These are phyloP conservation scores for Oryza rufipogon DNA, from an alignment of 176 grass and related monocot genomes.

Conservation along the genomic window DNA sequence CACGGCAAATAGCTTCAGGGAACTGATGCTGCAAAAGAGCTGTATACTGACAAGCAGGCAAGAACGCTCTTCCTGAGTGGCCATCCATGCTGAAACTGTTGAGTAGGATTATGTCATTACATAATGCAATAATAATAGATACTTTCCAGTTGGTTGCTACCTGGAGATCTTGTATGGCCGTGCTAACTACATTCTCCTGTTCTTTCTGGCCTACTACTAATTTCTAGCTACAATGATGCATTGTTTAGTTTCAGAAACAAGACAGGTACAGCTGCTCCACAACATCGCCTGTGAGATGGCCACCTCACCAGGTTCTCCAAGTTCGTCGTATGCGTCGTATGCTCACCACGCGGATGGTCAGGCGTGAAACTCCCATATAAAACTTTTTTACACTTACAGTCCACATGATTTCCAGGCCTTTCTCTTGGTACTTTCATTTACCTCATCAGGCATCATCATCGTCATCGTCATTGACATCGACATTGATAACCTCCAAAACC, in stretches of 20 bases:
- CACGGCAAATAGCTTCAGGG: slow-evolving; percentile 46
- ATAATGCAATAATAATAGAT: slow-evolving; percentile 33
- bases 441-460: neutral
- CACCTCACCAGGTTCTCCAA: neutral
- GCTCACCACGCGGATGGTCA: neutral
- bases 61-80: neutral
- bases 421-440: neutral
- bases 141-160: neutral
- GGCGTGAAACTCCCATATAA: neutral
- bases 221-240: neutral
- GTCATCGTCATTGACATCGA: neutral
- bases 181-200: neutral
- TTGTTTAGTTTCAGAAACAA: neutral
- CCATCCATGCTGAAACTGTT: neutral
- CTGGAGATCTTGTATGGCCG: neutral
- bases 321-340: slow-evolving; percentile 21
- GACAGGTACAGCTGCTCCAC: slow-evolving; percentile 18
- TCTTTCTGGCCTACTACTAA: neutral
- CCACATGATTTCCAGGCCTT: neutral
- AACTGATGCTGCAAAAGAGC: slow-evolving; percentile 63
- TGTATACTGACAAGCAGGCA: slow-evolving; percentile 56
- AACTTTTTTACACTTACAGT: neutral
- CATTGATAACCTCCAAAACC: neutral
- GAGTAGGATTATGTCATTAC: neutral
- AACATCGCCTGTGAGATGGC: neutral